Conservation (phyloP, 2,329 filamentous ascomycete genomes). For the Hypoxylon sp. region DNA sequence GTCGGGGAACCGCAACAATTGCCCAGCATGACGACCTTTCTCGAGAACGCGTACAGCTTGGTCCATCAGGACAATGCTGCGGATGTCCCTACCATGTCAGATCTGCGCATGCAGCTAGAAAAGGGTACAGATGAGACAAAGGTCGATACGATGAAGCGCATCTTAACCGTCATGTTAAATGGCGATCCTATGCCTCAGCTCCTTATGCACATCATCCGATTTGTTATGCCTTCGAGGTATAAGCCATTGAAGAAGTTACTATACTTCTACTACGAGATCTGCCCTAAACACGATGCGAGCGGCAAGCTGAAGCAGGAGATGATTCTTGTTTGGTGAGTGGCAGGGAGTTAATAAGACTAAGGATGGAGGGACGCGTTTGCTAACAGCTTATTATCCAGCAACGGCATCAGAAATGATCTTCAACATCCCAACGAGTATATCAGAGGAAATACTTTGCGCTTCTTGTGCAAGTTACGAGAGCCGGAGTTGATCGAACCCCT, state of each 20-base stretch:
- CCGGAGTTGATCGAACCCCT: constrained; percentile 96
- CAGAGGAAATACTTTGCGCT: constrained; percentile 96
- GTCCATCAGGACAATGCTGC: constrained; percentile 98
- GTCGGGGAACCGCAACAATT: constrained; percentile 52
- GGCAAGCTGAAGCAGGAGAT: constrained; percentile 99
- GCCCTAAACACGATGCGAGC: constrained; percentile 90
- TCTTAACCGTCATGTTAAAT: constrained; percentile 97
- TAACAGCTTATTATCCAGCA: constrained; percentile 68
- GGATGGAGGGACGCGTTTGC: background rate
- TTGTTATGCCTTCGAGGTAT: constrained; percentile 98
- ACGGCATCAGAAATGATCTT: constrained; percentile 97
- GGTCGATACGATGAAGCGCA: constrained; percentile 95
- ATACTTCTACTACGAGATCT: constrained; percentile 99
- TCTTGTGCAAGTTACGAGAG: constrained; percentile 96
- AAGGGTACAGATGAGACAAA: constrained; percentile 95
- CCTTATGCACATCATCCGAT: constrained; percentile 99
- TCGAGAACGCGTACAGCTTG: constrained; percentile 95
- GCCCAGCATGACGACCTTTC: constrained; percentile 87
- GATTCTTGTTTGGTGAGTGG: constrained; percentile 92
- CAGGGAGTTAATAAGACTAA: constrained; percentile 2
- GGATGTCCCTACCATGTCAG: constrained; percentile 90
- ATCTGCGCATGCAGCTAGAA: constrained; percentile 92
- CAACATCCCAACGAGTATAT: constrained; percentile 99
- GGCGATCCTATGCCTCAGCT: constrained; percentile 95
- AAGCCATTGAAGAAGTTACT: constrained; percentile 97